Percentiles rank a stretch among this genome's conserved stretches.
phyloP scores from a whole-genome alignment of 192 early-diverging fungal genomes.

The Backusella liffmaniae region DNA sequence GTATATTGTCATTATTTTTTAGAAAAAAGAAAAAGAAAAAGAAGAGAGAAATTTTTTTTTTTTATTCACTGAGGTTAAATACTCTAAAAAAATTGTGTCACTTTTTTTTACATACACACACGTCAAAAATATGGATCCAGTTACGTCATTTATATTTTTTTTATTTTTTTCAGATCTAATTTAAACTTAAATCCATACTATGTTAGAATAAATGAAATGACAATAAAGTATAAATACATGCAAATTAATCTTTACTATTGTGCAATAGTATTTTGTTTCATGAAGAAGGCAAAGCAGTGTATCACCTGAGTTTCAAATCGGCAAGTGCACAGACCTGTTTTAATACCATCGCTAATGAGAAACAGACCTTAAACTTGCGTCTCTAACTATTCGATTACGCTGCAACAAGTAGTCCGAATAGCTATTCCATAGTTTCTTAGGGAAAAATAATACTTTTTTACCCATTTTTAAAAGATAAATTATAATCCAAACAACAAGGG shows the following conservation, averaged over 20 bases:
- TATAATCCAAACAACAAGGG: constrained; percentile 22
- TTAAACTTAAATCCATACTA: neutral
- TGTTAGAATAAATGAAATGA: neutral
- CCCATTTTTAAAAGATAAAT: constrained; percentile 19
- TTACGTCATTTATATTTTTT: neutral
- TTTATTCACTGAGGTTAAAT: neutral
- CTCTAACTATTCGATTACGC: constrained; percentile 11
- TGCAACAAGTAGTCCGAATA: constrained; percentile 13
- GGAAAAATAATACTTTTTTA: constrained; percentile 12
- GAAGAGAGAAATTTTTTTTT: constrained; percentile 1
- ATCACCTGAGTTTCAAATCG: constrained; percentile 2
- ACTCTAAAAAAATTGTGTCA: neutral
- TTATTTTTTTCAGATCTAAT: neutral
- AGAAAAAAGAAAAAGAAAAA: neutral
- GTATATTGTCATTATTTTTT: constrained; percentile 4
- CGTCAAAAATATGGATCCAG: neutral
- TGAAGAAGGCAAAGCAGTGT: neutral
- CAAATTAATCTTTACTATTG: neutral
- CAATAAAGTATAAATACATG: neutral
- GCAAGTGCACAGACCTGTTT: neutral
- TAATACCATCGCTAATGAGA: neutral
- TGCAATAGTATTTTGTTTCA: constrained; percentile 6
- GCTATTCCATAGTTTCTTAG: neutral
- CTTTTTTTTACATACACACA: neutral
- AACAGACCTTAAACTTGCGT: constrained; percentile 7